These are phyloP conservation scores for Populus deltoides DNA, from an alignment of 345 rosid species.

Conservation along the genomic window DNA sequence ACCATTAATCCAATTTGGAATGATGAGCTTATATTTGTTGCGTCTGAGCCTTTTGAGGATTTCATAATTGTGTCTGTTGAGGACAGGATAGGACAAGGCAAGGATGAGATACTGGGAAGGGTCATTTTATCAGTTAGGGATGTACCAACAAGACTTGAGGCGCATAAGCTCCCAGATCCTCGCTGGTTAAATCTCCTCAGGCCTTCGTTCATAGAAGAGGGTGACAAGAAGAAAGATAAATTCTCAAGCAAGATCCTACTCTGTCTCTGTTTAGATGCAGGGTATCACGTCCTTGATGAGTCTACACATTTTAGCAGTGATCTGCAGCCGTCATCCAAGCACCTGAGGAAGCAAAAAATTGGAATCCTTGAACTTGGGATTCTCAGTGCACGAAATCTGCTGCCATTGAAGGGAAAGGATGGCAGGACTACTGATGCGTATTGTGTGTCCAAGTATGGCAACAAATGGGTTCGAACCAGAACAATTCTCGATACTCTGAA, in stretches of 20 bases:
- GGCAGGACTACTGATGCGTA: conserved; percentile 32
- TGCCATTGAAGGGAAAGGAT: conserved; percentile 29
- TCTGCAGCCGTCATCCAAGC: conserved; percentile 35
- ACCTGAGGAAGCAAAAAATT: conserved; percentile 26
- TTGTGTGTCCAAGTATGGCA: conserved; percentile 33
- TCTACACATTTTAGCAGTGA: conserved; percentile 34
- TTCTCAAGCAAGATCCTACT: conserved; percentile 33
- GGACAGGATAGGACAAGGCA: conserved; percentile 29
- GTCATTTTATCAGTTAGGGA: conserved; percentile 12
- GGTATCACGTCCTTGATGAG: conserved; percentile 38
- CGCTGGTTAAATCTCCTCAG: conserved; percentile 20
- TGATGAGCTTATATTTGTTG: conserved; percentile 32
- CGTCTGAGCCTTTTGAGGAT: conserved; percentile 35
- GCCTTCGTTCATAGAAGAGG: conserved; percentile 17
- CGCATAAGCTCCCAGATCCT: conserved; percentile 24
- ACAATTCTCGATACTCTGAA: conserved; percentile 24
- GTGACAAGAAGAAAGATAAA: conserved; percentile 27
- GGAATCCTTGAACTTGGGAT: conserved; percentile 35
- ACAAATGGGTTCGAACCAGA: conserved; percentile 37
- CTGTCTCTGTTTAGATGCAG: conserved; percentile 23
- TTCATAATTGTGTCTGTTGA: conserved; percentile 21
- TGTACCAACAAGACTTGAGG: conserved; percentile 13
- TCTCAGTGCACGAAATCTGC: conserved; percentile 28
- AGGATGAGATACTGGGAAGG: conserved; percentile 27
- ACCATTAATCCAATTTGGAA: conserved; percentile 24